These are phyloP conservation scores for Rhizoclosmatium sp. DNA, from an alignment of 192 early-diverging fungal species.

Conservation along the genomic window DNA sequence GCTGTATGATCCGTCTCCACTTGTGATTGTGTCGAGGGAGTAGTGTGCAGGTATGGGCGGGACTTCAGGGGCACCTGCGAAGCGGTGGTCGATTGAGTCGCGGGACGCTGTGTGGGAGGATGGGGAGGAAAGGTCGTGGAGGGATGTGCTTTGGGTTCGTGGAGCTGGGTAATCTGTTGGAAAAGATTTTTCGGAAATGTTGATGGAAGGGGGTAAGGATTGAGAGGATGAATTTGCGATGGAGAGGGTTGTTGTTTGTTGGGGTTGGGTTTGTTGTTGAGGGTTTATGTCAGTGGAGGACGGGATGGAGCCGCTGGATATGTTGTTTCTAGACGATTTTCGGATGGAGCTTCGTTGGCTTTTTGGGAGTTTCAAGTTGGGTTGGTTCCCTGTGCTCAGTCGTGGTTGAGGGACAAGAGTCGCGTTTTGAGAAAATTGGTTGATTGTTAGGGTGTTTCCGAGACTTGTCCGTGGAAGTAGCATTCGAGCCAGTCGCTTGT, in stretches of 20 bases:
- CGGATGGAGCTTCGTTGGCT: too few species aligned
- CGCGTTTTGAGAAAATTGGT: too few species aligned
- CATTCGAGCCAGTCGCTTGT: neutral
- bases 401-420: too few species aligned
- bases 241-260: too few species aligned
- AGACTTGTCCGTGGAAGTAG: neutral
- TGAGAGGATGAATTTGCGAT: too few species aligned
- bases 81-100: neutral
- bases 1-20: neutral
- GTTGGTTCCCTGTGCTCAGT: too few species aligned
- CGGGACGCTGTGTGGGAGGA: too few species aligned
- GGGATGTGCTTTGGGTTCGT: neutral
- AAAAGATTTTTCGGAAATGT: neutral
- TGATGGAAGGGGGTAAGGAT: neutral
- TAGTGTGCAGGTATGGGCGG: conserved; percentile 4
- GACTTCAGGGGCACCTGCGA: neutral
- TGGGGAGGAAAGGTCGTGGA: neutral
- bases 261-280: too few species aligned
- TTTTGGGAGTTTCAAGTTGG: too few species aligned
- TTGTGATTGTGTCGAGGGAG: conserved; percentile 7
- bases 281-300: too few species aligned
- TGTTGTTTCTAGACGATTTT: too few species aligned
- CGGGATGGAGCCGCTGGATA: too few species aligned
- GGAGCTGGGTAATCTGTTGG: neutral
- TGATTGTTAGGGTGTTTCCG: neutral